These are phyloP conservation scores for Iris pallida DNA, from an alignment of 116 monocot species.

Conservation along the genomic window DNA sequence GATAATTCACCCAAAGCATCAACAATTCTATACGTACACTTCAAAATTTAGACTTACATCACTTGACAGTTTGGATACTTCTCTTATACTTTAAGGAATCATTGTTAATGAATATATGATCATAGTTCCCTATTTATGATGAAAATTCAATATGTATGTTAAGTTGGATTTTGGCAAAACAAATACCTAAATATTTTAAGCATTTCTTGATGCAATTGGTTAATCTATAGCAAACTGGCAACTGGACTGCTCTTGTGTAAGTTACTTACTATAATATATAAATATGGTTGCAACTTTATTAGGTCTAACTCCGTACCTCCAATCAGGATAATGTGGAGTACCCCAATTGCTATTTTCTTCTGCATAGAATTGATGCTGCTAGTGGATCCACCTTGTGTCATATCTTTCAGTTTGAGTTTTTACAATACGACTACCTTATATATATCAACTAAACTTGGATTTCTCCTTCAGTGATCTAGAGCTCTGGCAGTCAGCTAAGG, in stretches of 20 bases:
- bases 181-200: no score
- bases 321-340: slow-evolving; percentile 87
- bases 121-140: no score
- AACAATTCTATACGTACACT: no score
- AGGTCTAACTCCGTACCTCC: neutral
- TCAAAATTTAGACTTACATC: no score
- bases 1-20: neutral
- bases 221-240: slow-evolving; percentile 62
- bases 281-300: neutral
- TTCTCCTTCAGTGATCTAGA: slow-evolving; percentile 86
- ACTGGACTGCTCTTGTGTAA: slow-evolving; percentile 93
- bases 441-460: slow-evolving; percentile 80
- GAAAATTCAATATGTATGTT: no score
- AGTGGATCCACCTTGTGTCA: slow-evolving; percentile 69
- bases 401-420: slow-evolving; percentile 57
- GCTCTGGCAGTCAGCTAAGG: slow-evolving; percentile 83
- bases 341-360: slow-evolving; percentile 80
- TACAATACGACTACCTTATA: slow-evolving; percentile 44
- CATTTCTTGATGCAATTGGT: no score
- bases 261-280: slow-evolving; percentile 6
- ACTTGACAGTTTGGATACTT: no score
- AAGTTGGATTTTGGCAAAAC: no score
- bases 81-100: no score
- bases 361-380: slow-evolving; percentile 73
- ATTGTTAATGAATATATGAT: no score